phyloP scores from a whole-genome alignment of 2,329 filamentous ascomycete genomes.

The Botrytis elliptica region DNA sequence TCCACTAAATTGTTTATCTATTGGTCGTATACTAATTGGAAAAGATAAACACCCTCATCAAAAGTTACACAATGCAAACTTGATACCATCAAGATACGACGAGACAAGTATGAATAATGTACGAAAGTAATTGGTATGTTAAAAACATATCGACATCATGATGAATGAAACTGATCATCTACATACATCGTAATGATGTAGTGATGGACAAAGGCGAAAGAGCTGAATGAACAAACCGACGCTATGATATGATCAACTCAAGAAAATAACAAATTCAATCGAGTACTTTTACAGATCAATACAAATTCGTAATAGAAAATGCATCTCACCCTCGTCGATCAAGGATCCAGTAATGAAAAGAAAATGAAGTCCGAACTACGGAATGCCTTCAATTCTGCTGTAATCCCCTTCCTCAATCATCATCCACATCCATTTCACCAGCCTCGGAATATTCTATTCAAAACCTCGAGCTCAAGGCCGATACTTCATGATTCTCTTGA shows the following conservation, averaged over 20 bases:
- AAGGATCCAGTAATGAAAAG: slow-evolving; percentile 7
- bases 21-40: slow-evolving; percentile 12
- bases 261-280: not conserved
- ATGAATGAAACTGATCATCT: not conserved
- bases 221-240: not conserved
- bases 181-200: not conserved
- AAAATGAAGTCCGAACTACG: slow-evolving; percentile 10
- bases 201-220: not conserved
- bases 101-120: not conserved
- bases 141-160: not conserved
- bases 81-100: not conserved
- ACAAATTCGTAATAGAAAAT: slow-evolving; percentile 14
- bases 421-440: not conserved
- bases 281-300: slow-evolving; percentile 1
- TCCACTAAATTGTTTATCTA: slow-evolving; percentile 17
- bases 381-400: slow-evolving; percentile 7
- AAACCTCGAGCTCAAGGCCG: slow-evolving; percentile 6
- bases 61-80: slow-evolving; percentile 1
- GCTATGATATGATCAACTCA: not conserved
- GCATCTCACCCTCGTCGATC: not conserved
- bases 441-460: not conserved
- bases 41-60: slow-evolving; percentile 5
- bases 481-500: not conserved
- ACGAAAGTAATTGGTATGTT: not conserved
- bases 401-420: not conserved